Conservation (phyloP, 495 filamentous ascomycete genomes). For the Tuber borchii region DNA sequence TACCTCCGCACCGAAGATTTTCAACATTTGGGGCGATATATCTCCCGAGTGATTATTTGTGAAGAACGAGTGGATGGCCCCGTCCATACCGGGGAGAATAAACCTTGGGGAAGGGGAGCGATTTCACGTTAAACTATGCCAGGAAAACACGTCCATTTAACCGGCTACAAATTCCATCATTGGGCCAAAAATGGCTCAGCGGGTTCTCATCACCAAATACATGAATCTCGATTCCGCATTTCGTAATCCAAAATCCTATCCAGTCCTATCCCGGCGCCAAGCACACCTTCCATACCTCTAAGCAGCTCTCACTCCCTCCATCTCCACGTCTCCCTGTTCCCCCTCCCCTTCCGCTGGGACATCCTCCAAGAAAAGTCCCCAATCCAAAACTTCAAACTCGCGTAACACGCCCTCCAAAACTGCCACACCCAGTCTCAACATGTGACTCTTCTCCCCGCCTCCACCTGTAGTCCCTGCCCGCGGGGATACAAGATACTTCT, state of each 20-base stretch:
- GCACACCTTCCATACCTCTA: background rate
- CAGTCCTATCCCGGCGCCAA: background rate
- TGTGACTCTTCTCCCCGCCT: conserved; percentile 54
- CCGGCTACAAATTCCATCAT: background rate
- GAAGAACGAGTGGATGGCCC: background rate
- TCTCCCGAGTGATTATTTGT: background rate
- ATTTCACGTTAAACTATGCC: background rate
- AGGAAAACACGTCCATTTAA: background rate
- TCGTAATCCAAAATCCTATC: background rate
- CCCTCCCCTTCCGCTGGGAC: conserved; percentile 43
- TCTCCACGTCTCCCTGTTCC: background rate
- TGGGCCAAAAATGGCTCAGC: background rate
- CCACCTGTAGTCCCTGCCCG: conserved; percentile 37
- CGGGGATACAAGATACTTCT: conserved; percentile 50
- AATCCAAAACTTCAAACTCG: conserved; percentile 71
- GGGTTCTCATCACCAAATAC: background rate
- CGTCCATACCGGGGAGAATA: background rate
- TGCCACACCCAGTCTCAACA: conserved; percentile 58
- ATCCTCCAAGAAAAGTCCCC: conserved; percentile 58
- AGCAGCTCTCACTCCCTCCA: background rate
- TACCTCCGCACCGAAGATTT: no score
- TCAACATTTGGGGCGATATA: no score
- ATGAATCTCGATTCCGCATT: background rate
- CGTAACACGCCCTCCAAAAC: conserved; percentile 57
- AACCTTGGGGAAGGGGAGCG: background rate